These are phyloP conservation scores for Aspergillus ellipticus DNA, from an alignment of 495 filamentous ascomycete species.

Conservation along the genomic window DNA sequence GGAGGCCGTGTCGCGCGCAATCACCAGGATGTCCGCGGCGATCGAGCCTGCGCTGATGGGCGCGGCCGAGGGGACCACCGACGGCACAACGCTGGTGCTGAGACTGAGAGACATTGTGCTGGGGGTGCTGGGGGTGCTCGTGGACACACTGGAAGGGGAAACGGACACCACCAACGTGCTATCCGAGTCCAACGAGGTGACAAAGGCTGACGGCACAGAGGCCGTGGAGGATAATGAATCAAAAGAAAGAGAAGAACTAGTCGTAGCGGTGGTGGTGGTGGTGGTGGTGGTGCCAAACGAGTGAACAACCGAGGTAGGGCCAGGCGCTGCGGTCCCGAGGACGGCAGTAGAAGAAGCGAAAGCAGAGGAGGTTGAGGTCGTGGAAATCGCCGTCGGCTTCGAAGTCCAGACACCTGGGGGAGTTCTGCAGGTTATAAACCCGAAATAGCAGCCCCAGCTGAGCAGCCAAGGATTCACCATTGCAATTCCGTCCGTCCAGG, in stretches of 20 bases:
- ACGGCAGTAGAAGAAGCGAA: neutral
- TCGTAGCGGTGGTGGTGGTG: constrained; percentile 10
- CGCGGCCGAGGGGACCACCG: constrained; percentile 15
- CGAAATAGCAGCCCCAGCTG: constrained; percentile 30
- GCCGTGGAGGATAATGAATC: constrained; percentile 4
- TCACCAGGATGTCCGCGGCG: constrained; percentile 52
- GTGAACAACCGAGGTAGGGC: constrained; percentile 11
- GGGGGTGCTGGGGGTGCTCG: constrained; percentile 19
- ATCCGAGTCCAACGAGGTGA: constrained; percentile 13
- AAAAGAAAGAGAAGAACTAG: constrained; percentile 13
- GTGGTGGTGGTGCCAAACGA: constrained; percentile 14
- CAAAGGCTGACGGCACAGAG: constrained; percentile 8
- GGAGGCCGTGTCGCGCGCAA: constrained; percentile 49
- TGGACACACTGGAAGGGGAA: constrained; percentile 13
- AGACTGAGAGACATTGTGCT: constrained; percentile 26
- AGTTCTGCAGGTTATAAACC: constrained; percentile 39
- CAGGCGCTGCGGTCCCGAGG: neutral
- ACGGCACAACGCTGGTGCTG: neutral
- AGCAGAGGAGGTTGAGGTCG: constrained; percentile 6
- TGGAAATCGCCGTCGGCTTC: constrained; percentile 18
- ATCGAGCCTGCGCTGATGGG: constrained; percentile 21
- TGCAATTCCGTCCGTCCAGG: constrained; percentile 20
- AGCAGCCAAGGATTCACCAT: constrained; percentile 29
- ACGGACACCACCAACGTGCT: constrained; percentile 13
- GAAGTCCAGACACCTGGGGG: constrained; percentile 31